Evolutionary conservation across 2,329 filamentous ascomycete species (phyloP), one percentile per base, ranked within the genome.

Genomic region (Penicillium capsulatum): DNA sequence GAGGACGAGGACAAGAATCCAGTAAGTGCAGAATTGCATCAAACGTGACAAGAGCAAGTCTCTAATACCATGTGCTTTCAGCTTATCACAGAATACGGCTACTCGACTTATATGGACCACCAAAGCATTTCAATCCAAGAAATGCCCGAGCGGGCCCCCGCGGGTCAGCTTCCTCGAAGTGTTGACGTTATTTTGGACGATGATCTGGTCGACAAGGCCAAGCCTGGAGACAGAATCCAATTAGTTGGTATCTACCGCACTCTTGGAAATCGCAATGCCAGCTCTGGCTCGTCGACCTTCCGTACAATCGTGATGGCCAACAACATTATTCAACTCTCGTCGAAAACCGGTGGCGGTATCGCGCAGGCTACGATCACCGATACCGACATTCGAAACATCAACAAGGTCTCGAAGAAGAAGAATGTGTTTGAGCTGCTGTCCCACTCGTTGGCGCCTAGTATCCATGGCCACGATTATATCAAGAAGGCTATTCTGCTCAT

Each of bases 81-180:
- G 69, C 75, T 98, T 14, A 79, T 88, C 42, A 98, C 92, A 3
- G 92, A 98, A 62, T 98, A 97, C 63, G 92, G 92, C 16, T 91
- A 94, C 69, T 94, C 84, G 64, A 92, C 85, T 35, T 98, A 96
- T 68, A 79, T 91, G 59, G 92, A 98, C 63, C 92, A 98, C 62
- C 92, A 98, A 66, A 95, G 87, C 11, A 88, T 98, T 44, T 96
- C 91, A 0, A 96, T 98, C 51, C 92, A 98, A 68, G 92, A 98
- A 71, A 98, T 98, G 92, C 92, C 92, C 1, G 92, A 98, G 67
- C 77, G 91, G 54, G 92, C 92, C 2, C 92, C 92, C 38, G 91
- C 92, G 43, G 92, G 92, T 37, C 92, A 97, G 72, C 77, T 98
- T 49, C 92, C 92, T 44, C 83, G 92, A 38, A 89, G 91, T 40